These are phyloP conservation scores for Vickermania ingenoplastis DNA, from an alignment of 208 protist species.

Conservation along the genomic window DNA sequence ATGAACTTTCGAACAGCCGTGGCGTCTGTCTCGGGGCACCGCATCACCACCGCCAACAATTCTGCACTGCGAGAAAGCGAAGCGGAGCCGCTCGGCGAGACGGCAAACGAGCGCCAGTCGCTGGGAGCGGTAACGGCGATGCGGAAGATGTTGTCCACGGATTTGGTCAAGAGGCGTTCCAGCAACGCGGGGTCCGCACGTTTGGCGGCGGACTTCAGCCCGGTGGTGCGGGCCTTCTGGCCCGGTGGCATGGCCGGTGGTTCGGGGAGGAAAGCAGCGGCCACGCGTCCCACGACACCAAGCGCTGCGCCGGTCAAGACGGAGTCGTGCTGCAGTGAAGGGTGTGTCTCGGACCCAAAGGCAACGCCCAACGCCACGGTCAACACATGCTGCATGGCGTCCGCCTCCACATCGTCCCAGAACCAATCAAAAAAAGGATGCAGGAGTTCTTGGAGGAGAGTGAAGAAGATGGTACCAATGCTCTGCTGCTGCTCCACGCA, in stretches of 20 bases:
- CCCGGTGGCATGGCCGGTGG: no score
- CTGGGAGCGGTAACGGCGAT: background rate
- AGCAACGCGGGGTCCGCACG: slow-evolving; percentile 17
- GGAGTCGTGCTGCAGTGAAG: background rate
- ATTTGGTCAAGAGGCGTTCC: slow-evolving; percentile 25
- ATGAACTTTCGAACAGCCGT: no score
- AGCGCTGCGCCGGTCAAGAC: slow-evolving; percentile 8
- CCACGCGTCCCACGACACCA: slow-evolving; percentile 11
- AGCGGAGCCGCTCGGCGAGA: background rate
- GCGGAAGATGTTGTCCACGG: slow-evolving; percentile 20
- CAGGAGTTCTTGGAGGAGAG: slow-evolving; percentile 23
- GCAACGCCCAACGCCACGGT: slow-evolving; percentile 34
- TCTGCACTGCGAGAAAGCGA: background rate
- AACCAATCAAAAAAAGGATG: slow-evolving; percentile 37
- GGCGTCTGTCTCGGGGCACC: background rate
- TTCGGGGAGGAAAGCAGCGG: slow-evolving; percentile 11
- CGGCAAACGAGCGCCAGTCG: background rate
- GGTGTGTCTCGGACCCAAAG: slow-evolving; percentile 5
- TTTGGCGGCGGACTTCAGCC: background rate
- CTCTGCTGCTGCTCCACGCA: slow-evolving; percentile 25
- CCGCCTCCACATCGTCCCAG: slow-evolving; percentile 17
- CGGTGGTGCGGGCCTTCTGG: no score
- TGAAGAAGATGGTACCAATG: slow-evolving; percentile 20
- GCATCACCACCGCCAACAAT: background rate
- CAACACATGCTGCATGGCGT: slow-evolving; percentile 24